Conservation (phyloP, 805 yeast genomes). For the Candida chilensis region DNA sequence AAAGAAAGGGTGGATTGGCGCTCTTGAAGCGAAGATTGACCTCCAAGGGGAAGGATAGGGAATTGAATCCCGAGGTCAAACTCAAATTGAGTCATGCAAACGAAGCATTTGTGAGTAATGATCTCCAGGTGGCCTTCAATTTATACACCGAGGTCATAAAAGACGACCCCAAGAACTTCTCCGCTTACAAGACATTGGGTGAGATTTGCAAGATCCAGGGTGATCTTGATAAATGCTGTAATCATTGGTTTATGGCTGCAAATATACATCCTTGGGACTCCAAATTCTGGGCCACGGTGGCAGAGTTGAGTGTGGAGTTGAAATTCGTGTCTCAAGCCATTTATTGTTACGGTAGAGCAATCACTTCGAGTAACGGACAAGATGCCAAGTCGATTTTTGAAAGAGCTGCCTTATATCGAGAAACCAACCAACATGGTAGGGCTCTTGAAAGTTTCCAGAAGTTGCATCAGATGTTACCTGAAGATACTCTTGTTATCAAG, state of each 20-base stretch:
- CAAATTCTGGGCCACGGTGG: constrained; percentile 73
- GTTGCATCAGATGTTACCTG: constrained; percentile 30
- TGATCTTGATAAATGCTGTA: constrained; percentile 61
- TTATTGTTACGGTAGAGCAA: constrained; percentile 66
- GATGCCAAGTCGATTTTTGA: constrained; percentile 50
- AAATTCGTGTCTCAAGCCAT: constrained; percentile 71
- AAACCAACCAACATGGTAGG: constrained; percentile 55
- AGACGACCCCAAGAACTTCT: constrained; percentile 66
- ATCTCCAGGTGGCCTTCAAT: constrained; percentile 49
- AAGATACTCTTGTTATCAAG: constrained; percentile 21
- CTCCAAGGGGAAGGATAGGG: constrained; percentile 23
- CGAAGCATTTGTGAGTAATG: constrained; percentile 65
- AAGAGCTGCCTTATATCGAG: constrained; percentile 59
- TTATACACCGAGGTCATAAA: constrained; percentile 64
- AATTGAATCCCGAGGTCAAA: constrained; percentile 67
- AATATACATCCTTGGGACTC: constrained; percentile 68
- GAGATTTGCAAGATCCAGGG: constrained; percentile 71
- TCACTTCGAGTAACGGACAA: constrained; percentile 30
- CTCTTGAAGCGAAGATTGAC: constrained; percentile 25
- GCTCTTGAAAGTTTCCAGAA: constrained; percentile 69
- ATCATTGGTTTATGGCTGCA: constrained; percentile 77
- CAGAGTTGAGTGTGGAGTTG: constrained; percentile 51
- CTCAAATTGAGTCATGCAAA: constrained; percentile 63
- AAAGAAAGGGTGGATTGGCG: constrained; percentile 22
- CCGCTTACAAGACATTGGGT: constrained; percentile 84